These are phyloP conservation scores for Castanopsis chinensis DNA, from an alignment of 306 rosid genomes.

Conservation along the genomic window DNA sequence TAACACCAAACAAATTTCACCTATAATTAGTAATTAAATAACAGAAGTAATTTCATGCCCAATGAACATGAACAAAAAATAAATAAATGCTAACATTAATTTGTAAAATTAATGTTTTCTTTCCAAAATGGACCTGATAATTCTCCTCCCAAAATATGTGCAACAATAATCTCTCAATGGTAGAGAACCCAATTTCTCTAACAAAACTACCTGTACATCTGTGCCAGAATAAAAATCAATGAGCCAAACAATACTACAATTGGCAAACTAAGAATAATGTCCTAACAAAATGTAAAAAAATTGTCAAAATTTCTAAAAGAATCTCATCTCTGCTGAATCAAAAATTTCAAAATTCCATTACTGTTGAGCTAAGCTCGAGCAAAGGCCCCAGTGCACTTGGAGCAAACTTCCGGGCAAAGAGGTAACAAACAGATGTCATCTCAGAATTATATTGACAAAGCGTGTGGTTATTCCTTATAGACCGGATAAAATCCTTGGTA, in stretches of 20 bases:
- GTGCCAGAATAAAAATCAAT: constrained; percentile 16
- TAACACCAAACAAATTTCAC: not conserved
- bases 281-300: constrained; percentile 32
- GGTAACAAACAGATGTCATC: constrained; percentile 71
- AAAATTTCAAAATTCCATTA: constrained; percentile 57
- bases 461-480: constrained; percentile 63
- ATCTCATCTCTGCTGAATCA: constrained; percentile 18
- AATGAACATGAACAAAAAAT: not conserved
- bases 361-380: constrained; percentile 54
- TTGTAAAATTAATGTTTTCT: constrained; percentile 28
- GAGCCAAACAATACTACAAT: not conserved
- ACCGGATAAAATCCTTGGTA: constrained; percentile 51
- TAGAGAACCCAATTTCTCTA: constrained; percentile 29
- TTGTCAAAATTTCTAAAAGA: not conserved
- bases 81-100: not conserved
- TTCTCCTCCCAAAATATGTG: constrained; percentile 19
- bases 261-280: constrained; percentile 11
- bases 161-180: constrained; percentile 24
- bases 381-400: constrained; percentile 61
- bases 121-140: constrained; percentile 22
- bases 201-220: constrained; percentile 36
- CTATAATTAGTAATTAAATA: not conserved
- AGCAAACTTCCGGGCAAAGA: constrained; percentile 88
- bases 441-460: constrained; percentile 71
- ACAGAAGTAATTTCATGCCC: not conserved